A percentile compares a stretch with the other conserved stretches of the same genome.
Conservation (phyloP, 306 rosid genomes). For the Malus sieversii region DNA sequence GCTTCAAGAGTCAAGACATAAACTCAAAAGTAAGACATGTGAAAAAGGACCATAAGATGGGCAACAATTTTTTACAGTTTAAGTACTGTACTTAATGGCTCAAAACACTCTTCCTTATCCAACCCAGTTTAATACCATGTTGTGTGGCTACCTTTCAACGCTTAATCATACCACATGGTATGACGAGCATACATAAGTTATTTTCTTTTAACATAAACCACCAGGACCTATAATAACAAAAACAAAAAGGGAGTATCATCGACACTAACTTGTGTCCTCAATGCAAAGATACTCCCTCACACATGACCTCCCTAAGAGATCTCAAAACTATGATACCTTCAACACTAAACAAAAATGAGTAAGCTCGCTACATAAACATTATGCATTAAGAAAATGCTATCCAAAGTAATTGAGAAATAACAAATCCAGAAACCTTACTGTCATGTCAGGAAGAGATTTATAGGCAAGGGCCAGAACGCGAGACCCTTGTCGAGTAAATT, state of each 20-base stretch:
- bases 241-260: neutral
- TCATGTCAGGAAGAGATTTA: constrained; percentile 90
- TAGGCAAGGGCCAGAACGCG: constrained; percentile 96
- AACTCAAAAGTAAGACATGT: neutral
- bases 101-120: neutral
- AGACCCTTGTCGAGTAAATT: constrained; percentile 91
- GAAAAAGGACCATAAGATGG: neutral
- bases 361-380: too few species aligned
- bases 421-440: constrained; percentile 49
- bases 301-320: neutral
- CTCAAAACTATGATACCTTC: neutral
- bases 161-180: neutral
- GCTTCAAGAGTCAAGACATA: neutral
- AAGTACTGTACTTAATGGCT: neutral
- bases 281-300: neutral
- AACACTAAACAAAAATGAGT: neutral
- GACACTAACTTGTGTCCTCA: neutral
- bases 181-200: neutral
- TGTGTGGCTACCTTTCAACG: neutral
- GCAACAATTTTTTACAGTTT: neutral
- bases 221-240: neutral
- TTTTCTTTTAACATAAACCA: neutral
- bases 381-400: neutral
- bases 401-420: neutral
- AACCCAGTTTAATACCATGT: neutral